Evolutionary conservation across 441 rosid species (phyloP), one percentile per base, ranked within the genome.

Genomic region (California macrophylla): DNA sequence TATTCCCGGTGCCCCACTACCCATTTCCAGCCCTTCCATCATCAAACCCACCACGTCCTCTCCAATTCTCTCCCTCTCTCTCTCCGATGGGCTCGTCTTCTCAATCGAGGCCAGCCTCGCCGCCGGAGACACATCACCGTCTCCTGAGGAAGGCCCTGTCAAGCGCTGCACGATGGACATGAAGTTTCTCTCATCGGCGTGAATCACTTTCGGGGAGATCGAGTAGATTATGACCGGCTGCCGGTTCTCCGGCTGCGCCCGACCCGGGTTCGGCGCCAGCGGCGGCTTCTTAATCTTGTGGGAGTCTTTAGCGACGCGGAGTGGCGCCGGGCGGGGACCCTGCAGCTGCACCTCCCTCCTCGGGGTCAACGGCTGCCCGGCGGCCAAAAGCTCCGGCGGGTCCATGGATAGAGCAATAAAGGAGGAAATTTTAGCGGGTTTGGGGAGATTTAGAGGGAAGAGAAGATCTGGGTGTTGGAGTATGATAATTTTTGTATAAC

Each of bases 1-100:
- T 34, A 91, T 84, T 47, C 95, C 93, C 24, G 91, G 95, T n/a
- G 71, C 54, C 61, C 77, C 79, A 38, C 80, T 0, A 68, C 63
- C 77, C 56, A 82, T 20, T 65, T 85, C 84, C 10, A 82, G 47
- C 8, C 66, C 81, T 12, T 66, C 85, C 7, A 62, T 68, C 73
- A 72, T 29, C 69, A 13, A 0, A 10, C 16, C 20, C 56, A 47
- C 29, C 15, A 47, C 30, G 24, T 32, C 58, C 38, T 10, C 66
- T 34, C 30, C 45, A 10, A 38, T 12, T 25, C 29, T 5, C 70
- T 26, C 18, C 64, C n/a, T 62, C n/a, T 60, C 26, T 18, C 76
- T 62, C 28, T 69, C 69, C 28, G 64, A 63, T 18, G 76, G 72
- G 76, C 76, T 74, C 9, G 72, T 28, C 66, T 47, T 65, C 72